phyloP scores from a whole-genome alignment of 768 basidiomycete genomes.

The Mycena maculata region DNA sequence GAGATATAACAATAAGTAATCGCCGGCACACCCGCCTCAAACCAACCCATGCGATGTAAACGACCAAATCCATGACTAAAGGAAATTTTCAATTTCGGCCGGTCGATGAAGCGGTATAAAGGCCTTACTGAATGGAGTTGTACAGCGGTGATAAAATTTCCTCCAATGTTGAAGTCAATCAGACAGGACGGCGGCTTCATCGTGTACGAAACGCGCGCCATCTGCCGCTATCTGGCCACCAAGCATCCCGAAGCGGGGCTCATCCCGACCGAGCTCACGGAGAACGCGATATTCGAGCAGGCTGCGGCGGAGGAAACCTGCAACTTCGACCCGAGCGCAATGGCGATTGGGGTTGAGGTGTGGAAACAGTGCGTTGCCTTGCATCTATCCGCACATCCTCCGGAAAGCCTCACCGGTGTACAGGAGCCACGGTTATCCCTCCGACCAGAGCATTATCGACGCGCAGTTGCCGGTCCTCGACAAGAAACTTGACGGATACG shows the following conservation, averaged over 20 bases:
- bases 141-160: too few species aligned
- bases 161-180: too few species aligned
- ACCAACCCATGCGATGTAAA: too few species aligned
- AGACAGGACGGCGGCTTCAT: conserved; percentile 46
- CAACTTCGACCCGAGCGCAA: conserved; percentile 65
- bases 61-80: too few species aligned
- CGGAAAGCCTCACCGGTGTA: background rate
- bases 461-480: conserved; percentile 45
- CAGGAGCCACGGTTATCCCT: conserved; percentile 37
- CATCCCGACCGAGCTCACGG: conserved; percentile 6
- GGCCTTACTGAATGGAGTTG: too few species aligned
- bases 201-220: conserved; percentile 45
- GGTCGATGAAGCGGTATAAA: too few species aligned
- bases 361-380: conserved; percentile 58
- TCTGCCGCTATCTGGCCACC: conserved; percentile 43
- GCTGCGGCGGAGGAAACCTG: conserved; percentile 1
- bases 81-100: too few species aligned
- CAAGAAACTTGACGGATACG: conserved; percentile 65
- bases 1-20: too few species aligned
- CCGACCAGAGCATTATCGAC: conserved; percentile 48
- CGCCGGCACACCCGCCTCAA: too few species aligned
- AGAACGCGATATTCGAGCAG: conserved; percentile 18
- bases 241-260: conserved; percentile 31
- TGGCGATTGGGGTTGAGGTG: conserved; percentile 57
- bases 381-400: background rate